A percentile compares a stretch with the other conserved stretches of the same genome.
Conservation (phyloP, 352 stramenopile species). For the Phytophthora foliorum region DNA sequence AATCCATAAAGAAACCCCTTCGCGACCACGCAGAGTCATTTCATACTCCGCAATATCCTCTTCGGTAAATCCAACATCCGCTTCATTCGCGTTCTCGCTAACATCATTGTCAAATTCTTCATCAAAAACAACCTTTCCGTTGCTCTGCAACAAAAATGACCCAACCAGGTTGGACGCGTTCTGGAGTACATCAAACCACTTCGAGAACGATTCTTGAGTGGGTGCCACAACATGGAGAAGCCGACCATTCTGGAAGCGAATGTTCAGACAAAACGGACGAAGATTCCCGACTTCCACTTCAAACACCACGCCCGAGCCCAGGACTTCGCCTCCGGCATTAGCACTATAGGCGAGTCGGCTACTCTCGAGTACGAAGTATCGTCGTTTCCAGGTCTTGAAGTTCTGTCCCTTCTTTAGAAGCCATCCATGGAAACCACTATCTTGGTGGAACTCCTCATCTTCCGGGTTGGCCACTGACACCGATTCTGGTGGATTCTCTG, state of each 20-base stretch:
- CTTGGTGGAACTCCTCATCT: conserved; percentile 18
- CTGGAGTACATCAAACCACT: conserved; percentile 66
- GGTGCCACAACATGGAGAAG: conserved; percentile 72
- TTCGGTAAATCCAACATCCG: conserved; percentile 44
- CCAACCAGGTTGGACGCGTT: conserved; percentile 70
- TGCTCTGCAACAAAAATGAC: conserved; percentile 65
- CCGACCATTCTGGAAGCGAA: conserved; percentile 82
- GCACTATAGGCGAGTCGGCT: conserved; percentile 68
- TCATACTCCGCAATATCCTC: conserved; percentile 45
- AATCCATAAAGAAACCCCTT: conserved; percentile 59
- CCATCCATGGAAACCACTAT: conserved; percentile 59
- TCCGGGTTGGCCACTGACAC: conserved; percentile 25
- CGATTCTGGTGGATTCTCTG: conserved; percentile 7
- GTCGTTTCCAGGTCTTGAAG: conserved; percentile 89
- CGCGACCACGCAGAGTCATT: conserved; percentile 35
- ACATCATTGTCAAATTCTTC: conserved; percentile 66
- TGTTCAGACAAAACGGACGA: conserved; percentile 70
- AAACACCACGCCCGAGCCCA: conserved; percentile 77
- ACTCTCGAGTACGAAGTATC: conserved; percentile 78
- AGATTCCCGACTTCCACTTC: conserved; percentile 63
- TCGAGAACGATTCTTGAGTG: conserved; percentile 58
- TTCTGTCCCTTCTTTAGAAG: conserved; percentile 85
- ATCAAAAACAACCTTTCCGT: conserved; percentile 47
- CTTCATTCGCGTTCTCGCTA: conserved; percentile 37
- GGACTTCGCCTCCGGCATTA: conserved; percentile 42